phyloP scores from a whole-genome alignment of 192 early-diverging fungal genomes.

The Coemansia sp. region DNA sequence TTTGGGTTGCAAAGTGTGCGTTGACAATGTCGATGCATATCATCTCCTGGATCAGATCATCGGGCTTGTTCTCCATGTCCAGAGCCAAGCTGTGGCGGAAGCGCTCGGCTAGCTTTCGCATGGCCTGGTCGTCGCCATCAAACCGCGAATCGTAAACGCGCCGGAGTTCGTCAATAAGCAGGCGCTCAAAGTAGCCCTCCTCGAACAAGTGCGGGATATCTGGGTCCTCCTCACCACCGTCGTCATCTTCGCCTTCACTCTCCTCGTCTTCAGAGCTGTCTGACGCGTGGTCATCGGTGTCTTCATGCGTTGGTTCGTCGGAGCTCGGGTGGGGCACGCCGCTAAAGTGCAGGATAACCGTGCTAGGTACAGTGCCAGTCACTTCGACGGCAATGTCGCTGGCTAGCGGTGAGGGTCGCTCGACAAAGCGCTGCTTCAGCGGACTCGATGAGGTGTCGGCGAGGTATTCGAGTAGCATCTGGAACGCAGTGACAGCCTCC shows the following conservation, averaged over 20 bases:
- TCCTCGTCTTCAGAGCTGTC: constrained; percentile 22
- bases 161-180: constrained; percentile 64
- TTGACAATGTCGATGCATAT: constrained; percentile 42
- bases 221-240: constrained; percentile 23
- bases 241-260: constrained; percentile 12
- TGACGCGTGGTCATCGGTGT: constrained; percentile 23
- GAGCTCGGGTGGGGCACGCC: constrained; percentile 59
- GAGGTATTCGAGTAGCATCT: constrained; percentile 76
- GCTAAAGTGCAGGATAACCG: constrained; percentile 67
- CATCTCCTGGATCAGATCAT: constrained; percentile 24
- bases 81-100: constrained; percentile 26
- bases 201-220: constrained; percentile 62
- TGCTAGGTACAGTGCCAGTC: constrained; percentile 58
- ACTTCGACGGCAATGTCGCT: constrained; percentile 65
- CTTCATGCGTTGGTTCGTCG: constrained; percentile 33
- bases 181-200: constrained; percentile 61
- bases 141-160: constrained; percentile 50
- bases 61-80: constrained; percentile 40
- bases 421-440: constrained; percentile 78
- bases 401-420: constrained; percentile 67
- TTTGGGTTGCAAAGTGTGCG: constrained; percentile 37
- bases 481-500: constrained; percentile 63
- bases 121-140: constrained; percentile 37
- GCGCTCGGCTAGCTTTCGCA: constrained; percentile 31
- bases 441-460: constrained; percentile 72